Base-by-base conservation (phyloP, 352 stramenopile species). In the Phytophthora megakarya region DNA sequence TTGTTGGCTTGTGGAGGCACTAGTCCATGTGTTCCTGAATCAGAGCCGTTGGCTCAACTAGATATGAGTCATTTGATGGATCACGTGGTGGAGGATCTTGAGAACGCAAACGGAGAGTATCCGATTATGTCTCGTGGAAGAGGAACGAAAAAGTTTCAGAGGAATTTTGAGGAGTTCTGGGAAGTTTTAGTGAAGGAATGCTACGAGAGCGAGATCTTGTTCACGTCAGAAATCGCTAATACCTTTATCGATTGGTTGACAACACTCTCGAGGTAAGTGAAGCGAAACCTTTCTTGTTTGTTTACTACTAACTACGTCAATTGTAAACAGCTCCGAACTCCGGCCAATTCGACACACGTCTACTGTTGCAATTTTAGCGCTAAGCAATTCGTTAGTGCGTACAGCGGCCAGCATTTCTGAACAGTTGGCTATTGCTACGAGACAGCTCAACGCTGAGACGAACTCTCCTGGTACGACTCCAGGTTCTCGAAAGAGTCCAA, bases 201-300 rank as follows among this genome's bases (percentile, higher is more conserved):
- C 43, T 81, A 81, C 35, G 86, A 96, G 42, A 93, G 85, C 43
- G 88, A 96, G 18, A 69, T 93, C 5, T 61, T 96, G 37, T 92
- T 95, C 56, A 86, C 76, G 3, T 86, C 80, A 3, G 65, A 87
- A 5, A 44, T 96, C 12, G 67, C 80, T 1, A 75, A 73, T 7
- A 80, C 85, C 22, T 81, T 91, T 47, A 72, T 95, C 1, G 85
- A 95, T 49, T 96, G 88, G 88, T 50, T 94, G 35, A 93, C 82
- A 7, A 83, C 81, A 9, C 74, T 96, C 3, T 94, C 88, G 15
- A 89, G 82, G 82, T 91, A 56, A 32, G 25, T 15, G 10, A 25
- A 43, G 39, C 33, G 40, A 23, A n/a, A 22, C 60, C 19, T 2
- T 18, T 25, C 1, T 15, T 45, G 28, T 49, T 3, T 12, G 35